Conservation (phyloP, 805 yeast genomes). For the Cyberlindnera saturnus region DNA sequence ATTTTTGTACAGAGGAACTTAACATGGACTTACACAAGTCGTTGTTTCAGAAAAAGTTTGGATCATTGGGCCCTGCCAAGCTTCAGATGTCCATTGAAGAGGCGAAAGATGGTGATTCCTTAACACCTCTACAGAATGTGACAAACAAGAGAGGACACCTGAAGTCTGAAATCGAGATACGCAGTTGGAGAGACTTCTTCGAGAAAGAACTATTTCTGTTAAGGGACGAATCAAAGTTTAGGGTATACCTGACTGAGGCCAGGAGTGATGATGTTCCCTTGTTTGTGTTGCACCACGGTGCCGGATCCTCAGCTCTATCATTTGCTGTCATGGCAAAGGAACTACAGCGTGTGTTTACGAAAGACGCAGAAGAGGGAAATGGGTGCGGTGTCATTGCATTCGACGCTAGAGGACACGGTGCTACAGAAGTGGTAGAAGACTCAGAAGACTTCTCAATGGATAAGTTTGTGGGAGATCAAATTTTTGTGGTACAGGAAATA, state of each 20-base stretch:
- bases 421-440: conserved; percentile 28
- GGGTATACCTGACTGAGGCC: conserved; percentile 58
- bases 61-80: not conserved
- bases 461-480: conserved; percentile 54
- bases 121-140: not conserved
- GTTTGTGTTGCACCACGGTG: conserved; percentile 86
- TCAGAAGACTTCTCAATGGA: conserved; percentile 37
- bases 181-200: conserved; percentile 31
- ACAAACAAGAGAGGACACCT: not conserved
- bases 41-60: conserved; percentile 11
- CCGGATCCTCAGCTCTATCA: conserved; percentile 83
- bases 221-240: conserved; percentile 30
- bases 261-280: conserved; percentile 38
- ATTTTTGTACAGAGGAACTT: not conserved
- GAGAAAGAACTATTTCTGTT: conserved; percentile 19
- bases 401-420: conserved; percentile 87
- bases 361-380: conserved; percentile 22
- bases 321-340: conserved; percentile 50
- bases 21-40: conserved; percentile 9
- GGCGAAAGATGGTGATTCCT: not conserved
- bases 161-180: not conserved
- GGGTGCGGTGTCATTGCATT: conserved; percentile 62
- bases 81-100: not conserved
- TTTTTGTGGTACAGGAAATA: conserved; percentile 39
- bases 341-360: conserved; percentile 22